These are phyloP conservation scores for Magnolia sinica DNA, from an alignment of 164 flowering plant species.

Conservation along the genomic window DNA sequence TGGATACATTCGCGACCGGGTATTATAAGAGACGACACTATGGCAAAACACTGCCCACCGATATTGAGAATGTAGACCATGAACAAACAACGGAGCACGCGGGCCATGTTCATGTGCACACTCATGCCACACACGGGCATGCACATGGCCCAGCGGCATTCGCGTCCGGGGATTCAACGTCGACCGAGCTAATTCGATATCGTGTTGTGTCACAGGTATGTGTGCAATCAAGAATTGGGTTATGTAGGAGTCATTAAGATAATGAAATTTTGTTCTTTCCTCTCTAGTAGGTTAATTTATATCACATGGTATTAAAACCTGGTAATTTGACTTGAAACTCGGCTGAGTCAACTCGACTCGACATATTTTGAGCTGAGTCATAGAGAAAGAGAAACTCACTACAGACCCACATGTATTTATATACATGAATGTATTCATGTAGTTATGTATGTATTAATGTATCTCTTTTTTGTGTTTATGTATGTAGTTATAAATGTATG, in stretches of 20 bases:
- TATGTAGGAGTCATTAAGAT: neutral
- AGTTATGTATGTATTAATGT: too few species aligned
- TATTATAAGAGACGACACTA: slow-evolving; percentile 22
- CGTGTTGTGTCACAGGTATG: slow-evolving; percentile 45
- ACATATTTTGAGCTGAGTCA: too few species aligned
- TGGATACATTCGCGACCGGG: slow-evolving; percentile 28
- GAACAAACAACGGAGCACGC: slow-evolving; percentile 22
- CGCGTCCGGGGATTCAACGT: neutral
- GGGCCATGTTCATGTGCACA: slow-evolving; percentile 42
- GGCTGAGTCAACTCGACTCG: too few species aligned
- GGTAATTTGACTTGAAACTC: too few species aligned
- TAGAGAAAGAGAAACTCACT: too few species aligned
- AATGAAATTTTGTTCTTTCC: neutral
- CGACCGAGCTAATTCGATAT: slow-evolving; percentile 26
- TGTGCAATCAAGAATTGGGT: neutral
- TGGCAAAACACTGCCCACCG: slow-evolving; percentile 11
- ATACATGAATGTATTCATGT: too few species aligned
- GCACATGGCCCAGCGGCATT: slow-evolving; percentile 37
- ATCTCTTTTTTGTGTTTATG: too few species aligned
- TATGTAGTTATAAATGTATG: too few species aligned
- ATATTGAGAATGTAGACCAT: slow-evolving; percentile 15
- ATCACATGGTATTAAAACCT: too few species aligned
- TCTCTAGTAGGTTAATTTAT: too few species aligned
- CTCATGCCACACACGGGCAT: slow-evolving; percentile 44
- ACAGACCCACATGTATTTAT: too few species aligned